Evolutionary conservation across 805 yeast species (phyloP).

Genomic region (Ogataea philodendri): DNA sequence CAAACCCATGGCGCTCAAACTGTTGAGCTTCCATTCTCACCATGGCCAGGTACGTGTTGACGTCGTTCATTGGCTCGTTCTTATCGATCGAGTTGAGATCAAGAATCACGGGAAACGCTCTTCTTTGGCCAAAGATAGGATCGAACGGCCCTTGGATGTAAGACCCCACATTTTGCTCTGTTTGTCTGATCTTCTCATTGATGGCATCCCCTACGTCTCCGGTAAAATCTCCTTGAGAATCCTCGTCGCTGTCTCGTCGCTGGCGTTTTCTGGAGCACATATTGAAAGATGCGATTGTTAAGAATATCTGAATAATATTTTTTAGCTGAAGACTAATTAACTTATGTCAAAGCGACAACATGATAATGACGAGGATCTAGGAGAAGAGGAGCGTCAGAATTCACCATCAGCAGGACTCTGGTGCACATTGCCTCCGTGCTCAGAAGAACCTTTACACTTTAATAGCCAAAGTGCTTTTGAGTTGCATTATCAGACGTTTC

Average conservation of each 20-base stretch:
- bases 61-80: slow-evolving; percentile 23
- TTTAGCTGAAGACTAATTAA: too few species aligned
- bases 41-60: slow-evolving; percentile 33
- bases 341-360: too few species aligned
- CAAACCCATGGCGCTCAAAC: slow-evolving; percentile 12
- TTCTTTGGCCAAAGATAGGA: slow-evolving; percentile 36
- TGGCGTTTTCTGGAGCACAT: too few species aligned
- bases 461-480: slow-evolving; percentile 14
- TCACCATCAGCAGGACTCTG: too few species aligned
- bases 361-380: too few species aligned
- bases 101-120: slow-evolving; percentile 35
- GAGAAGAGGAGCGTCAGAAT: too few species aligned
- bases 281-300: too few species aligned
- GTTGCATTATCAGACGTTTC: slow-evolving; percentile 27
- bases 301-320: too few species aligned
- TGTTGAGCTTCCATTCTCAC: slow-evolving; percentile 34
- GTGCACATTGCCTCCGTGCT: slow-evolving; percentile 5
- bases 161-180: slow-evolving; percentile 1
- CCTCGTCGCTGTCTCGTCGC: slow-evolving; percentile 8
- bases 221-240: slow-evolving; percentile 4
- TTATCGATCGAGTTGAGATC: slow-evolving; percentile 20
- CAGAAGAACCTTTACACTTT: neutral
- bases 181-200: slow-evolving; percentile 12
- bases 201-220: slow-evolving; percentile 11
- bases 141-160: slow-evolving; percentile 35